Evolutionary conservation across 2,329 filamentous ascomycete species (phyloP).

Genomic region (Alternaria conjuncta): DNA sequence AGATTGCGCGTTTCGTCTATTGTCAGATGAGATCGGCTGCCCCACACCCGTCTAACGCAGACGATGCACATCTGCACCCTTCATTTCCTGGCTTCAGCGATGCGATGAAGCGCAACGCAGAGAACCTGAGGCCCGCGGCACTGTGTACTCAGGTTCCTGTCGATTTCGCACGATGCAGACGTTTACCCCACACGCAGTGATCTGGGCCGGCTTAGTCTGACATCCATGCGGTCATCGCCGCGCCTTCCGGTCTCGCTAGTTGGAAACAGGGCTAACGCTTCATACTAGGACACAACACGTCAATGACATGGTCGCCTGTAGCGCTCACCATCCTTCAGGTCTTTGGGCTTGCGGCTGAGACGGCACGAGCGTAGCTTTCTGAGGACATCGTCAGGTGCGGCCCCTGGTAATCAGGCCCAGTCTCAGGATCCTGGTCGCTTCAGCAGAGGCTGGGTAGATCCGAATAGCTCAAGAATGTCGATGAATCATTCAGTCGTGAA

Average conservation of each 20-base stretch:
- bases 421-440: not conserved
- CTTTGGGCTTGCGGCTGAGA: constrained; percentile 31
- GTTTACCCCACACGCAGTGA: constrained; percentile 13
- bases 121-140: not conserved
- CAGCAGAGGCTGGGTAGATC: not conserved
- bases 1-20: constrained; percentile 12
- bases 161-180: constrained; percentile 5
- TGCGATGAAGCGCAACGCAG: not conserved
- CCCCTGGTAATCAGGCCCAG: not conserved
- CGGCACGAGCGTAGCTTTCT: constrained; percentile 22
- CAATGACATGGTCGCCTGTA: constrained; percentile 41
- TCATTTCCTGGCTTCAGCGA: constrained; percentile 13
- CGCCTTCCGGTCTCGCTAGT: constrained; percentile 9
- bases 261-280: constrained; percentile 17
- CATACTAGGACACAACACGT: constrained; percentile 37
- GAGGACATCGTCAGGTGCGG: not conserved
- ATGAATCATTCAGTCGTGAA: not conserved
- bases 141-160: too few species aligned
- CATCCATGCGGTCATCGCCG: constrained; percentile 19
- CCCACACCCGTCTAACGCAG: constrained; percentile 13
- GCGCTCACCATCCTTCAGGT: constrained; percentile 36
- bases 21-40: constrained; percentile 9
- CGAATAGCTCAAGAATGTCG: not conserved
- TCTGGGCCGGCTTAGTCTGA: constrained; percentile 1
- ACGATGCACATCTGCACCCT: constrained; percentile 4